Conservation (phyloP, 2,329 filamentous ascomycete genomes). For the Alternaria sp. region DNA sequence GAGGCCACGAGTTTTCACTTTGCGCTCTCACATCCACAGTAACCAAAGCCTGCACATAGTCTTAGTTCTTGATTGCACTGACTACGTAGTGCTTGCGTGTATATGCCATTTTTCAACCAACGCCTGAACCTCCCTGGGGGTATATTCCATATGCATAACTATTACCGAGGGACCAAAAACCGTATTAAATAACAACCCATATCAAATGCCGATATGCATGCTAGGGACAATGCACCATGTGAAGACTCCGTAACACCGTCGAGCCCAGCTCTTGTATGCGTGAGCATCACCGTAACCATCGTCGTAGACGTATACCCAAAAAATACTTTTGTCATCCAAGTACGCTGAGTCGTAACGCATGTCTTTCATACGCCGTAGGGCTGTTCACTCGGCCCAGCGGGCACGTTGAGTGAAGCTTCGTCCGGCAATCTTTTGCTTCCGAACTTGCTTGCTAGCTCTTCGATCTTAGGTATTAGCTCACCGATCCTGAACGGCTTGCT, state of each 20-base stretch:
- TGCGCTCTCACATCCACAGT: background rate
- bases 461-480: constrained; percentile 61
- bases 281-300: background rate
- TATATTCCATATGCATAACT: constrained; percentile 7
- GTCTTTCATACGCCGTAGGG: constrained; percentile 4
- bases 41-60: background rate
- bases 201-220: background rate
- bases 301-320: background rate
- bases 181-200: background rate
- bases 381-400: background rate
- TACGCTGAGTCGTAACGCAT: background rate
- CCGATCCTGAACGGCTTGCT: constrained; percentile 61
- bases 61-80: background rate
- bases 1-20: background rate
- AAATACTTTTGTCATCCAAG: background rate
- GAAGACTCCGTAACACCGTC: background rate
- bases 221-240: background rate
- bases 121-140: constrained; percentile 2
- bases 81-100: background rate
- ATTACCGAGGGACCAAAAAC: background rate
- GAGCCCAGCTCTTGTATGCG: background rate
- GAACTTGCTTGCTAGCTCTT: constrained; percentile 52
- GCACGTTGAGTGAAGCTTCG: background rate
- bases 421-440: background rate
- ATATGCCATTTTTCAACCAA: background rate